A percentile compares a stretch with the other conserved stretches of the same genome.
phyloP scores from a whole-genome alignment of 176 grass and related monocot species.

The Paspalum notatum region DNA sequence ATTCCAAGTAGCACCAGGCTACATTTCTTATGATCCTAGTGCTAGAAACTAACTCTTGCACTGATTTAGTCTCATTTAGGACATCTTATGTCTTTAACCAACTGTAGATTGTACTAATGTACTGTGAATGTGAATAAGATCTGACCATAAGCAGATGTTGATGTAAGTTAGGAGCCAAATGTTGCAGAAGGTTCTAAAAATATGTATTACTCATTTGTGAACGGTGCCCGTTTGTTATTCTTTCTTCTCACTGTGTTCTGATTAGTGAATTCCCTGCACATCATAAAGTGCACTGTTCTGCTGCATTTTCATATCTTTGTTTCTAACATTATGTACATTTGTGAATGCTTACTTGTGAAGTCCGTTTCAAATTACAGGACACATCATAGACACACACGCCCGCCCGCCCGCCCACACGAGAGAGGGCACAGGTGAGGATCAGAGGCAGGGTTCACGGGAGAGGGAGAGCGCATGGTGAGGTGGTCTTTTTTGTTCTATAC shows the following conservation, averaged over 20 bases:
- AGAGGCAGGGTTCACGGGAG: too few species aligned
- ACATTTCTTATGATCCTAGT: constrained; percentile 28
- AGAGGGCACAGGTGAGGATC: too few species aligned
- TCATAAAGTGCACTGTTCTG: not conserved
- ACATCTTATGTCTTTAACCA: not conserved
- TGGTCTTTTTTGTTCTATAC: too few species aligned
- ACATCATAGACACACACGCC: too few species aligned
- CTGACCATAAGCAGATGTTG: constrained; percentile 29
- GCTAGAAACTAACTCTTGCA: constrained; percentile 40
- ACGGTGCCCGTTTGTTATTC: not conserved
- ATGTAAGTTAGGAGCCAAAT: constrained; percentile 33
- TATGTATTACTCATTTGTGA: constrained; percentile 11
- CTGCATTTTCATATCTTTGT: not conserved
- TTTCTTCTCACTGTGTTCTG: not conserved
- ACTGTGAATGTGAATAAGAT: constrained; percentile 38
- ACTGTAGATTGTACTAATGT: constrained; percentile 11
- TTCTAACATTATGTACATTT: not conserved
- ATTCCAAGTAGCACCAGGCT: constrained; percentile 44
- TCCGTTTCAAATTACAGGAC: too few species aligned
- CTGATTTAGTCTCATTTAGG: constrained; percentile 1
- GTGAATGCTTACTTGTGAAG: too few species aligned
- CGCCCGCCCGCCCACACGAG: too few species aligned
- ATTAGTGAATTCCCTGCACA: not conserved
- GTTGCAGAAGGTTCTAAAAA: constrained; percentile 13
- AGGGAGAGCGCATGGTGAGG: too few species aligned